A percentile compares a stretch with the other conserved stretches of the same genome.
Conservation (phyloP, 176 grass and related monocot genomes). For the Aegilops tauschii region DNA sequence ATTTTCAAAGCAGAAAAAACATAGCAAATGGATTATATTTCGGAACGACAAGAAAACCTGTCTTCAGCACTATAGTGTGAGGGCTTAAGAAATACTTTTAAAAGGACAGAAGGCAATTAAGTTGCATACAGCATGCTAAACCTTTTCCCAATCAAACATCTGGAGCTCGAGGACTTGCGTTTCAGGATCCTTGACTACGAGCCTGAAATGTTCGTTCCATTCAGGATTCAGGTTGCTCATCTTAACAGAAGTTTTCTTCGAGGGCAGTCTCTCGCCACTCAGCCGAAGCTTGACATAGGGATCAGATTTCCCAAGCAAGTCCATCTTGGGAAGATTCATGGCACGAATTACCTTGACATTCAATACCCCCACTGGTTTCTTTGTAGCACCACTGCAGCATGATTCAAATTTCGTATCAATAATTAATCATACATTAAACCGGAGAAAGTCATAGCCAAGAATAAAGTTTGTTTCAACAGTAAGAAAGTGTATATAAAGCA, state of each 20-base stretch:
- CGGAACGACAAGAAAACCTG: neutral
- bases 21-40: neutral
- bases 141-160: constrained; percentile 99
- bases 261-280: constrained; percentile 74
- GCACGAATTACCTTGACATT: constrained; percentile 81
- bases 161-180: constrained; percentile 96
- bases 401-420: constrained; percentile 10
- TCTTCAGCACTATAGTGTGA: neutral
- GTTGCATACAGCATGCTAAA: constrained; percentile 40
- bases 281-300: constrained; percentile 93
- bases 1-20: neutral
- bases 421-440: neutral
- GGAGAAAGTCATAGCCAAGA: neutral
- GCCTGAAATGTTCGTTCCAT: constrained; percentile 96
- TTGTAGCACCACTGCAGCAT: constrained; percentile 73
- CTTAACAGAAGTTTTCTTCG: constrained; percentile 91
- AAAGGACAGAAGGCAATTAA: constrained; percentile 6
- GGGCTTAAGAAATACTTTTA: neutral
- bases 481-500: neutral
- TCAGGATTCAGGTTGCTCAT: constrained; percentile 90
- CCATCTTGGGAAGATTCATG: constrained; percentile 93
- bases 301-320: constrained; percentile 94
- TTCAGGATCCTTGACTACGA: constrained; percentile 88
- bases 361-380: constrained; percentile 86
- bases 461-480: neutral